A percentile compares a stretch with the other conserved stretches of the same genome.
Evolutionary conservation across 2,329 filamentous ascomycete species (phyloP).

Genomic region (Scortechinia acanthostroma): DNA sequence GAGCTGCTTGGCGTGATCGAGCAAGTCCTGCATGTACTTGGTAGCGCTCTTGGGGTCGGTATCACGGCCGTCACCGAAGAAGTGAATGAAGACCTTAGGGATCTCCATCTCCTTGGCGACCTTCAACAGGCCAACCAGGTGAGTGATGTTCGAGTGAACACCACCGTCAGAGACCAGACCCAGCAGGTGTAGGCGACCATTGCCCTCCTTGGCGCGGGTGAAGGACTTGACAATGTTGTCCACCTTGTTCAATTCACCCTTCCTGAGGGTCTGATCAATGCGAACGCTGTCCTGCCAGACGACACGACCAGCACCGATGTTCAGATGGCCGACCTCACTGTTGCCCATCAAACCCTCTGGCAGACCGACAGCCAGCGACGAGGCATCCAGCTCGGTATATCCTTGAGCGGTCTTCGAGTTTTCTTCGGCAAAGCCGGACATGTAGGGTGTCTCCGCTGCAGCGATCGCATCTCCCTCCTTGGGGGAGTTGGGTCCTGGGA

Average conservation of each 20-base stretch:
- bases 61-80: slow-evolving; percentile 96
- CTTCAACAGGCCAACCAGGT: slow-evolving; percentile 79
- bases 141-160: slow-evolving; percentile 92
- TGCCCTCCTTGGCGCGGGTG: slow-evolving; percentile 74
- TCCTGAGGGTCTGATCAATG: slow-evolving; percentile 89
- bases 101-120: slow-evolving; percentile 84
- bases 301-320: slow-evolving; percentile 93
- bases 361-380: slow-evolving; percentile 87
- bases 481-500: slow-evolving; percentile 72
- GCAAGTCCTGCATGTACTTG: slow-evolving; percentile 78
- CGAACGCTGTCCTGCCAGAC: slow-evolving; percentile 98
- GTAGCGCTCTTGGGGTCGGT: slow-evolving; percentile 92
- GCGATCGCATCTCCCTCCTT: slow-evolving; percentile 92
- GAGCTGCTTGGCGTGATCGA: slow-evolving; percentile 75
- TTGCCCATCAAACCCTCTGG: slow-evolving; percentile 98
- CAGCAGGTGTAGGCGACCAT: slow-evolving; percentile 84
- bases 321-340: slow-evolving; percentile 95
- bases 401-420: slow-evolving; percentile 69
- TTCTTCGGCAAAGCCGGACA: slow-evolving; percentile 67
- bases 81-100: slow-evolving; percentile 93
- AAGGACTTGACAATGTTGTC: slow-evolving; percentile 73
- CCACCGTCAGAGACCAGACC: slow-evolving; percentile 92
- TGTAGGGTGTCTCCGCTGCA: slow-evolving; percentile 83
- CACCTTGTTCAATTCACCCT: slow-evolving; percentile 69
- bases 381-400: slow-evolving; percentile 89